A percentile compares a stretch with the other conserved stretches of the same genome.
Conservation (phyloP, 2,329 filamentous ascomycete genomes). For the Chaetothyriales sp. region DNA sequence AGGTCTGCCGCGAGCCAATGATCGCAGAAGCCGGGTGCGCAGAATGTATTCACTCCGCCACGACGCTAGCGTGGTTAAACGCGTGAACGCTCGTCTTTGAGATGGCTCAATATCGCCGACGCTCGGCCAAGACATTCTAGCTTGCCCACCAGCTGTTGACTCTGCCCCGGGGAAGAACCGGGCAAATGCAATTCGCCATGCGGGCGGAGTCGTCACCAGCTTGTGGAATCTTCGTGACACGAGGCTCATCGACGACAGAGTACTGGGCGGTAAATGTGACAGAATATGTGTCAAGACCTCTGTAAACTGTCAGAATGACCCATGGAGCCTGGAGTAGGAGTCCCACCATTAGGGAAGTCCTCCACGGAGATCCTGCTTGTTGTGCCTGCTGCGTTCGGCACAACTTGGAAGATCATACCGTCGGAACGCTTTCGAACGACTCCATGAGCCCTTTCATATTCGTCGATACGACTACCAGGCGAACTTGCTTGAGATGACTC, state of each 20-base stretch:
- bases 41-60: slow-evolving; percentile 95
- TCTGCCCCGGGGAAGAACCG: slow-evolving; percentile 74
- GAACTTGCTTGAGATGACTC: slow-evolving; percentile 24
- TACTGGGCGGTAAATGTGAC: slow-evolving; percentile 75
- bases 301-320: slow-evolving; percentile 28
- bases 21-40: slow-evolving; percentile 67
- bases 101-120: slow-evolving; percentile 37
- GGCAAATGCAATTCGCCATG: slow-evolving; percentile 83
- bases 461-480: slow-evolving; percentile 36
- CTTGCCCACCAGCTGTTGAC: slow-evolving; percentile 29
- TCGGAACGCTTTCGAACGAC: slow-evolving; percentile 24
- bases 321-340: background rate
- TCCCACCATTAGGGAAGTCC: slow-evolving; percentile 65
- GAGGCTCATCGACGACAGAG: slow-evolving; percentile 65
- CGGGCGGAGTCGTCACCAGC: slow-evolving; percentile 78
- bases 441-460: slow-evolving; percentile 38
- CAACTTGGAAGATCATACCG: slow-evolving; percentile 37
- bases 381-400: slow-evolving; percentile 29
- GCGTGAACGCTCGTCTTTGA: slow-evolving; percentile 64
- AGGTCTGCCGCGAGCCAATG: slow-evolving; percentile 68
- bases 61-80: slow-evolving; percentile 68
- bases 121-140: slow-evolving; percentile 23
- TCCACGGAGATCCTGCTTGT: slow-evolving; percentile 36
- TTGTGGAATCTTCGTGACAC: slow-evolving; percentile 78
- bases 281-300: slow-evolving; percentile 85